Evolutionary conservation across 164 flowering plant species (phyloP).

Genomic region (Cinnamomum chago): DNA sequence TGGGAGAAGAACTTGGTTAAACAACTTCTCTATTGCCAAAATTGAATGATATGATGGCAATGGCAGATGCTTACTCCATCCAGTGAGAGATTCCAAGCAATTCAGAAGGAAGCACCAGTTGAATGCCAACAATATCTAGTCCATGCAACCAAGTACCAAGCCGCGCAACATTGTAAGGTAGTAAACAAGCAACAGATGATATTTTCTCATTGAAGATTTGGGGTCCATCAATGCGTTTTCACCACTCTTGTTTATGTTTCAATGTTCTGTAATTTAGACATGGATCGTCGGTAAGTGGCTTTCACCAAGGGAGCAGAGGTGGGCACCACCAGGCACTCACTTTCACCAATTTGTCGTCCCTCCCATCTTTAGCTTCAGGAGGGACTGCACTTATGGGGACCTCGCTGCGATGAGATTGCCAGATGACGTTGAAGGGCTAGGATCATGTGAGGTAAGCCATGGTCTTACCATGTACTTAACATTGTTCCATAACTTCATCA

Average conservation of each 20-base stretch:
- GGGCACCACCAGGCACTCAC: conserved; percentile 87
- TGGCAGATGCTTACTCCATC: conserved; percentile 83
- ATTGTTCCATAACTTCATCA: background rate
- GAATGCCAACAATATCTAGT: conserved; percentile 64
- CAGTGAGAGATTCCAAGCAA: conserved; percentile 67
- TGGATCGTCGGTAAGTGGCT: conserved; percentile 97
- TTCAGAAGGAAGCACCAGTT: conserved; percentile 73
- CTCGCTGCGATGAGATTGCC: conserved; percentile 94
- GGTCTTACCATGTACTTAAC: background rate
- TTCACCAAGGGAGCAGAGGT: conserved; percentile 66
- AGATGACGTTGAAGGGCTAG: conserved; percentile 71
- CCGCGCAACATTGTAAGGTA: conserved; percentile 80
- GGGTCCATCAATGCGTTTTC: background rate
- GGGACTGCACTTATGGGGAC: conserved; percentile 82
- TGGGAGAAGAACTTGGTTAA: background rate
- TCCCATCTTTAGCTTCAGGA: conserved; percentile 57
- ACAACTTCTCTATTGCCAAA: background rate
- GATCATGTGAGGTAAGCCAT: conserved; percentile 70
- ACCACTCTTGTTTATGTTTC: background rate
- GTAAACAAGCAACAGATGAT: background rate
- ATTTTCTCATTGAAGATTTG: background rate
- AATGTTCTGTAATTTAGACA: conserved; percentile 33
- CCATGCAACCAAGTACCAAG: conserved; percentile 84
- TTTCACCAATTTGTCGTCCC: conserved; percentile 97
- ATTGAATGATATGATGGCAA: background rate